Base-by-base conservation (phyloP, 768 basidiomycete genomes). In the Bullera alba region DNA sequence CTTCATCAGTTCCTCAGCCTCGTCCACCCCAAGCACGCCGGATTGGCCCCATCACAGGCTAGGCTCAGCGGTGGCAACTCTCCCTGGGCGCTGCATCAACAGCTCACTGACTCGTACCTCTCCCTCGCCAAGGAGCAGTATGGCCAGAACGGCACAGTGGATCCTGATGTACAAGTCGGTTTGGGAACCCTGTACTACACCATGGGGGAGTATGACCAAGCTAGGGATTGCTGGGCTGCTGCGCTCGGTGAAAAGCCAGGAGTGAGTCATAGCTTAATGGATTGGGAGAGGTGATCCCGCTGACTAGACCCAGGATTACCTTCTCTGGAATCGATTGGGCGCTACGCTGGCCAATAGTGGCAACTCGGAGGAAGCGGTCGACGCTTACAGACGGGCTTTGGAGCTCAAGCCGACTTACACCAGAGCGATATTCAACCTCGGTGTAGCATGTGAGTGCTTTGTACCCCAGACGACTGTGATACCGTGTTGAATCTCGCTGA, bases 361-460 rank as follows among this genome's bases (percentile, higher is more conserved):
- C 58, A 85, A 87, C 55, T 90, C 95, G 0, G 95, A 97, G 71
- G 89, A 92, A 70, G 92, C 93, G 15, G 75, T 77, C 51, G 66
- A 72, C 43, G 75, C 76, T 14, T 95, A 99, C 70, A 79, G 86
- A 52, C 83, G 91, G 69, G 95, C 95, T 0, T 78, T 99, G 22
- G 83, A 82, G 63, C 75, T 96, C 41, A 81, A 90, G 32, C 95
- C 95, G 23, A 92, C 90, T 0, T 99, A 95, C 70, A 97, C 95
- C 0, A 83, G 95, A 10, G 95, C 92, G 8, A 87, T 96, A 21
- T 96, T 93, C 69, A 99, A 99, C 63, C 87, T 99, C 29, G 95
- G 92, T 37, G 95, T 99, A 23, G 91, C 92, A 19, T 99, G 91
- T 91, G 65, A 61, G 87, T 80, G 3, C 5, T 46, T 51, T 22